Evolutionary conservation across 441 rosid species (phyloP).

Genomic region (Rhodomyrtus psidioides): DNA sequence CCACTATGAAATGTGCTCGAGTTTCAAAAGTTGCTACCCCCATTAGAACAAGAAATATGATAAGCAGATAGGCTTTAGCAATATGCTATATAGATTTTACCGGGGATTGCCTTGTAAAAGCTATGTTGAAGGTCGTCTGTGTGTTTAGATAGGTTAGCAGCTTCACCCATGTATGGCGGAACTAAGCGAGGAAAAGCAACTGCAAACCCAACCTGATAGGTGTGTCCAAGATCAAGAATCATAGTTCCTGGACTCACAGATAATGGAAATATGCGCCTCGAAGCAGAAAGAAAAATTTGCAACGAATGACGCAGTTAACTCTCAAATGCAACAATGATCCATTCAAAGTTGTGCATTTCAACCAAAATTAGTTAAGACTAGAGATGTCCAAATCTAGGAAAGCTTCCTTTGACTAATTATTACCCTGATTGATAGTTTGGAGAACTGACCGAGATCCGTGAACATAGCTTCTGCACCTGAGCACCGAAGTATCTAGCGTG

Average conservation of each 20-base stretch:
- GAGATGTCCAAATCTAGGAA: too few relatives aligned
- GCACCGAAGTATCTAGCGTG: too few relatives aligned
- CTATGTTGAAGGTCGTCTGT: neutral
- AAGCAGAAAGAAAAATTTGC: neutral
- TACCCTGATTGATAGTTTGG: too few relatives aligned
- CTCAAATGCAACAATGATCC: neutral
- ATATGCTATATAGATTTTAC: neutral
- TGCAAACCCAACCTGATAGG: conserved; percentile 7
- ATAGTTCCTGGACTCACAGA: neutral
- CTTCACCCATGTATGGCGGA: conserved; percentile 13
- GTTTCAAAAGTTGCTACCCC: too few relatives aligned
- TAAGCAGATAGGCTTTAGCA: neutral
- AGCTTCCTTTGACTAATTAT: too few relatives aligned
- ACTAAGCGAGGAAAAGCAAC: conserved; percentile 12
- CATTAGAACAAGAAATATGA: neutral
- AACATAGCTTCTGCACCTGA: too few relatives aligned
- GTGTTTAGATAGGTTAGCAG: conserved; percentile 15
- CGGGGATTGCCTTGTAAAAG: conserved; percentile 9
- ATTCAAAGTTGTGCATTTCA: too few relatives aligned
- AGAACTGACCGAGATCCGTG: too few relatives aligned
- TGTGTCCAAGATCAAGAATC: neutral
- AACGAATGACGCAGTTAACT: neutral
- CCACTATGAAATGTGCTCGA: too few relatives aligned
- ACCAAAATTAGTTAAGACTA: too few relatives aligned
- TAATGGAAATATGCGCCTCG: neutral